A percentile compares a stretch with the other conserved stretches of the same genome.
These are phyloP conservation scores for Sergeia podlipaevii DNA, from an alignment of 208 protist genomes.

Conservation along the genomic window DNA sequence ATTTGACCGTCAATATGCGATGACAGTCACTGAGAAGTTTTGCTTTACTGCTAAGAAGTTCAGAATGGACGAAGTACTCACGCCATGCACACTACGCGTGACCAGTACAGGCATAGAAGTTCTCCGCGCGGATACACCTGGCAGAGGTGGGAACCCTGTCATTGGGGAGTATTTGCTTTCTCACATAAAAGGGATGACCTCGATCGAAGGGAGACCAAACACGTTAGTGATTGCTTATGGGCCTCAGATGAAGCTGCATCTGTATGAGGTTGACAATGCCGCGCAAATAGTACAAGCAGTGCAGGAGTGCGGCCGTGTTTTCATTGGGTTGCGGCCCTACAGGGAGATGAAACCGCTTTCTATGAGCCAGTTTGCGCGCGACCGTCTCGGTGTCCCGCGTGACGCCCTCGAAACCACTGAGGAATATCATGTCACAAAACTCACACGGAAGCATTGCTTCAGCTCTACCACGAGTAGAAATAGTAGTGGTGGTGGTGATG, in stretches of 20 bases:
- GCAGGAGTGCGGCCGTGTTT: constrained; percentile 25
- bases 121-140: constrained; percentile 11
- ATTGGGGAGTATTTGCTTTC: constrained; percentile 79
- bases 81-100: constrained; percentile 40
- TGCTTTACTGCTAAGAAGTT: constrained; percentile 58
- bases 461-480: too few species aligned
- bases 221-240: constrained; percentile 74
- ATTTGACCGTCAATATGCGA: constrained; percentile 48
- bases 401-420: constrained; percentile 54
- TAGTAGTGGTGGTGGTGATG: not conserved
- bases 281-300: constrained; percentile 40
- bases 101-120: constrained; percentile 20
- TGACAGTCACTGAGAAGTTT: constrained; percentile 6
- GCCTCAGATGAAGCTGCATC: constrained; percentile 63
- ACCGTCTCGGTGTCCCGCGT: constrained; percentile 64
- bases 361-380: constrained; percentile 49
- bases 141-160: constrained; percentile 3
- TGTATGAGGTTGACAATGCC: constrained; percentile 37
- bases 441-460: constrained; percentile 37
- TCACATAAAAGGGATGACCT: constrained; percentile 64
- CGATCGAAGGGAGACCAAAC: constrained; percentile 38
- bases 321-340: constrained; percentile 59
- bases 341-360: constrained; percentile 37
- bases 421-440: constrained; percentile 82
- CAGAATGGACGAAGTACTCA: constrained; percentile 35